Conservation (phyloP, 164 flowering plant species). For the Akebia trifoliata region DNA sequence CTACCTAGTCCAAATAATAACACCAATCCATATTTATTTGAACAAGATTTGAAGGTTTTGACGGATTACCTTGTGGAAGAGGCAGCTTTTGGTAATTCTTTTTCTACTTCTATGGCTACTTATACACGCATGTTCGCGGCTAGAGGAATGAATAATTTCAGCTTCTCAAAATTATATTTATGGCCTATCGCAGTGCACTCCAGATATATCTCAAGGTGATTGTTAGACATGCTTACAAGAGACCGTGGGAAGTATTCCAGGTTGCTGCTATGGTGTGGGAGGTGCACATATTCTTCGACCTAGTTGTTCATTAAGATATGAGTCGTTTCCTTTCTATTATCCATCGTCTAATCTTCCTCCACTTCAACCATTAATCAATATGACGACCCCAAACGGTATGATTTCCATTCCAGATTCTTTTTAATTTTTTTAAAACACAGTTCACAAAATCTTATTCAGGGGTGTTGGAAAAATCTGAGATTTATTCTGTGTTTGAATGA, state of each 20-base stretch:
- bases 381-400: too few species aligned
- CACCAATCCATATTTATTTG: conserved; percentile 1
- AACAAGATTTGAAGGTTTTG: background rate
- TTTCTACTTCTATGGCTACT: background rate
- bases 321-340: conserved; percentile 11
- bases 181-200: too few species aligned
- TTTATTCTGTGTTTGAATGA: too few species aligned
- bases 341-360: too few species aligned
- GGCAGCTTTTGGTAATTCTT: too few species aligned
- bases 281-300: conserved; percentile 20
- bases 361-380: too few species aligned
- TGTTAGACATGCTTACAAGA: background rate
- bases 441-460: too few species aligned
- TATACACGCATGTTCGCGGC: background rate
- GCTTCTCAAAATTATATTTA: background rate
- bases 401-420: too few species aligned
- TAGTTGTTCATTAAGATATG: conserved; percentile 28
- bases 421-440: too few species aligned
- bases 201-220: too few species aligned
- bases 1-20: conserved; percentile 2
- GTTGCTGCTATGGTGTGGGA: conserved; percentile 8
- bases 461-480: too few species aligned
- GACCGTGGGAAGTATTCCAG: background rate
- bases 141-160: background rate
- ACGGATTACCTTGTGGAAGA: background rate